These are phyloP conservation scores for Neofusicoccum sp. DNA, from an alignment of 2,329 filamentous ascomycete species.

Conservation along the genomic window DNA sequence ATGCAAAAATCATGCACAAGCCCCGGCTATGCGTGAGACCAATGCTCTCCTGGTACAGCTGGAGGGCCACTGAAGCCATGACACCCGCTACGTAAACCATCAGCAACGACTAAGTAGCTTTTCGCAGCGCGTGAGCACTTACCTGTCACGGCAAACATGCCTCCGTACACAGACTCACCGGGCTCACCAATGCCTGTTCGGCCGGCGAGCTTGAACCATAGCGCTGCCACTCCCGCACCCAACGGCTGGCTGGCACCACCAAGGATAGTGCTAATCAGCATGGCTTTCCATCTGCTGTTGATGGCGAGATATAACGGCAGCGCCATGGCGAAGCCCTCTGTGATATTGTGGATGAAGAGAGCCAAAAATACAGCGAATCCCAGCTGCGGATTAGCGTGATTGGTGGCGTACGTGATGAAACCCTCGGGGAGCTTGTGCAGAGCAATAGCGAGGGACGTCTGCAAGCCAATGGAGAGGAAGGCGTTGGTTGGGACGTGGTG, in stretches of 20 bases:
- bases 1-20: conserved; percentile 76
- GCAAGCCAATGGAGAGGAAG: conserved; percentile 90
- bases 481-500: conserved; percentile 94
- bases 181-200: conserved; percentile 44
- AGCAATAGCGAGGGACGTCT: conserved; percentile 92
- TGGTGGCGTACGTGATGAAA: conserved; percentile 91
- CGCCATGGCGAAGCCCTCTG: conserved; percentile 92
- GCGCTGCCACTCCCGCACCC: conserved; percentile 76
- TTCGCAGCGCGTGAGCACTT: neutral
- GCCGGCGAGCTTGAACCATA: conserved; percentile 77
- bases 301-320: conserved; percentile 90
- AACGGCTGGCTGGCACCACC: conserved; percentile 85
- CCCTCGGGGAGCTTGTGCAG: conserved; percentile 91
- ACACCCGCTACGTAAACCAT: conserved; percentile 62
- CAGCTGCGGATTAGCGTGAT: conserved; percentile 86
- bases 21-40: conserved; percentile 77
- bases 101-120: neutral
- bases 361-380: conserved; percentile 93
- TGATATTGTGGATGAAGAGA: conserved; percentile 96
- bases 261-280: conserved; percentile 77
- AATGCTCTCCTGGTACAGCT: conserved; percentile 83
- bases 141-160: conserved; percentile 77
- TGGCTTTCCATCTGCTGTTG: conserved; percentile 74
- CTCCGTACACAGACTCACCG: conserved; percentile 64
- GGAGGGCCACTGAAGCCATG: conserved; percentile 89